Evolutionary conservation across 2,329 filamentous ascomycete species (phyloP), one percentile per base, ranked within the genome.

Genomic region (Microdochium trichocladiopsis): DNA sequence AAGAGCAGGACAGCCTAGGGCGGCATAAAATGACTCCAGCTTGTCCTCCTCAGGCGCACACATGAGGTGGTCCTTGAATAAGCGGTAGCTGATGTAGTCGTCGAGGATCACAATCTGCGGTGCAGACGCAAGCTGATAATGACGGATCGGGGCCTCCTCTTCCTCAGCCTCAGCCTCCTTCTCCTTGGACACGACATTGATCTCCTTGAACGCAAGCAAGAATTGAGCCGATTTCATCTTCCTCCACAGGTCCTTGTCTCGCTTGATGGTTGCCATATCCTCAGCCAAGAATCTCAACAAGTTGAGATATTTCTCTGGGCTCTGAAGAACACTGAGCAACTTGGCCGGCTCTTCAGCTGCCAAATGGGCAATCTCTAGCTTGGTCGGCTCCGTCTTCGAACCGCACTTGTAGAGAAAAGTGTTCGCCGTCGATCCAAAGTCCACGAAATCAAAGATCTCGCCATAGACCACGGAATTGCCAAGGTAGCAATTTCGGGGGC

Each of bases 381-480:
- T 94, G 2, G 87, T 95, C 3, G 94, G 94, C 67, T 99, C 93
- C 56, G 83, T 85, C 69, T 95, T 96, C 2, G 91, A 93, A 10
- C 94, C 94, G 57, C 92, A 90, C 56, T 89, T 88, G 60, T 91
- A 82, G 18, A 99, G 72, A 62, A 99, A 99, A 0, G 87, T 77
- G 62, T 97, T 97, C 2, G 90, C 93, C 64, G 93, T 85, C 31
- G 78, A 73, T 0, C 93, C 91, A 71, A 96, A 99, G 65, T 97
- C 89, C 14, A 97, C 92, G 68, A 96, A 99, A 65, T 97, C 91
- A 59, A 99, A 96, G 28, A 99, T 95, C 28, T 95, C 88, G 11
- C 83, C 87, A 61, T 95, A 99, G 8, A 76, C 77, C 2, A 72
- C 66, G 5, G 79, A 83, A 25, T 58, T 85, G 9, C 94, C 94